A percentile compares a stretch with the other conserved stretches of the same genome.
Evolutionary conservation across 768 basidiomycete species (phyloP).

Genomic region (Plicaturopsis crispa): DNA sequence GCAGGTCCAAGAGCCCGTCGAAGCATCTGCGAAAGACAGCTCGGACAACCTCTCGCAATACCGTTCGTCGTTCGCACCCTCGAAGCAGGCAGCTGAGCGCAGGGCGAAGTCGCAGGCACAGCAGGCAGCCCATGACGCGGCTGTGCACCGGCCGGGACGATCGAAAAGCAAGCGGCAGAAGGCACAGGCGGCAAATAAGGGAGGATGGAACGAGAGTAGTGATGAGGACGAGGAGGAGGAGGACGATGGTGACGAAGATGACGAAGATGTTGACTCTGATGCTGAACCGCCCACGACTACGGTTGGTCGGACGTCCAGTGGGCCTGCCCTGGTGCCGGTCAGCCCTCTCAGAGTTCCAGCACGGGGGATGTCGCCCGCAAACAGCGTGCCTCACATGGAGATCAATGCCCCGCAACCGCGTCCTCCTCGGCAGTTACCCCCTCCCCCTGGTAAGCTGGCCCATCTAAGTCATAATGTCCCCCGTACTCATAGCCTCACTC

Average conservation of each 20-base stretch:
- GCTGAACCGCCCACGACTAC: constrained; percentile 26
- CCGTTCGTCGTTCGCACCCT: constrained; percentile 85
- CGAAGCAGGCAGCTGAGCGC: constrained; percentile 76
- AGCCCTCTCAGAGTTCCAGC: background rate
- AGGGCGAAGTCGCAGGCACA: constrained; percentile 80
- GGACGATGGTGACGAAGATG: constrained; percentile 57
- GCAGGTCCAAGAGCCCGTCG: constrained; percentile 11
- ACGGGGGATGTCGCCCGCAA: too few relatives aligned
- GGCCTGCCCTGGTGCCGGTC: background rate
- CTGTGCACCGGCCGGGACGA: constrained; percentile 67
- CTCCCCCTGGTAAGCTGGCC: constrained; percentile 41
- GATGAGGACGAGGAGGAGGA: constrained; percentile 80
- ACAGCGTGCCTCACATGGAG: too few relatives aligned
- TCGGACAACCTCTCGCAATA: constrained; percentile 30
- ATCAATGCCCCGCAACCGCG: constrained; percentile 30
- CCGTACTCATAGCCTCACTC: constrained; percentile 19
- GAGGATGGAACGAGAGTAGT: constrained; percentile 61
- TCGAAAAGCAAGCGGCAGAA: constrained; percentile 29
- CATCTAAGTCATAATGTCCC: constrained; percentile 2
- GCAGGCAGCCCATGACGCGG: constrained; percentile 75
- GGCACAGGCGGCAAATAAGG: constrained; percentile 30
- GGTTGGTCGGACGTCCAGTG: constrained; percentile 25
- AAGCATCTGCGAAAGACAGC: constrained; percentile 17
- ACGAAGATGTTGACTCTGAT: constrained; percentile 61
- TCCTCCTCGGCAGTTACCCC: constrained; percentile 58